A percentile compares a stretch with the other conserved stretches of the same genome.
These are phyloP conservation scores for Edaphochlamys debaryana DNA, from an alignment of 139 green algal species.

Conservation along the genomic window DNA sequence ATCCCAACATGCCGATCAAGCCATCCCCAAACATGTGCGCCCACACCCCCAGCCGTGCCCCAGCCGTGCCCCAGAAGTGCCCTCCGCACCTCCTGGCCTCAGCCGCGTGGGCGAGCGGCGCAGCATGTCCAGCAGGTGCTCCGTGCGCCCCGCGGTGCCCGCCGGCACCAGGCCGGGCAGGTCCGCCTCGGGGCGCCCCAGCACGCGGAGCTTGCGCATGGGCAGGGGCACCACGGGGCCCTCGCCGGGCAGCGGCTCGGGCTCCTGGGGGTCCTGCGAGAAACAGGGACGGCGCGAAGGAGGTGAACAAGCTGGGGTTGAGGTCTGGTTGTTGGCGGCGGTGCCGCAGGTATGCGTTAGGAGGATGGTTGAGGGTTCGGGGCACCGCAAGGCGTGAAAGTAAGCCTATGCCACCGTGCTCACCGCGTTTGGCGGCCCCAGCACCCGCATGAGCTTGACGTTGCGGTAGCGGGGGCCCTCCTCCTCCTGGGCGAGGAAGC, in stretches of 20 bases:
- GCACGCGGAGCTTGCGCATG: constrained; percentile 11
- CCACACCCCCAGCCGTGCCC: no score
- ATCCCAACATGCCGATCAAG: no score
- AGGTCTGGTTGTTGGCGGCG: no score
- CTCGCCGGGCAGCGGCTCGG: background rate
- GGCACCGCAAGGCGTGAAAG: no score
- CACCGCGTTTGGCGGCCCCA: no score
- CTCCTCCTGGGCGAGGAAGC: background rate
- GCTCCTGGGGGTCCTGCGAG: background rate
- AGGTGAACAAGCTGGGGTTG: background rate
- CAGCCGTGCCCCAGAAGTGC: no score
- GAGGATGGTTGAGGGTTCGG: background rate
- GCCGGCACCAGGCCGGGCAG: constrained; percentile 14
- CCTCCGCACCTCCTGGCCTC: no score
- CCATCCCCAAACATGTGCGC: no score
- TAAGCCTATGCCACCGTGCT: no score
- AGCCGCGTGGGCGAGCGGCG: background rate
- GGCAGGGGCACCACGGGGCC: background rate
- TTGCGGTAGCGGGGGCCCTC: constrained; percentile 4
- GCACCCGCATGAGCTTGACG: constrained; percentile 34
- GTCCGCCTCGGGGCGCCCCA: constrained; percentile 20
- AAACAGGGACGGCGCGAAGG: background rate
- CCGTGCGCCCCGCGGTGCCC: constrained; percentile 20
- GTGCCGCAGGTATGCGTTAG: no score
- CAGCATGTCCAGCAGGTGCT: constrained; percentile 41